phyloP scores from a whole-genome alignment of 148 eudicot species.

The Nyssa sinensis region DNA sequence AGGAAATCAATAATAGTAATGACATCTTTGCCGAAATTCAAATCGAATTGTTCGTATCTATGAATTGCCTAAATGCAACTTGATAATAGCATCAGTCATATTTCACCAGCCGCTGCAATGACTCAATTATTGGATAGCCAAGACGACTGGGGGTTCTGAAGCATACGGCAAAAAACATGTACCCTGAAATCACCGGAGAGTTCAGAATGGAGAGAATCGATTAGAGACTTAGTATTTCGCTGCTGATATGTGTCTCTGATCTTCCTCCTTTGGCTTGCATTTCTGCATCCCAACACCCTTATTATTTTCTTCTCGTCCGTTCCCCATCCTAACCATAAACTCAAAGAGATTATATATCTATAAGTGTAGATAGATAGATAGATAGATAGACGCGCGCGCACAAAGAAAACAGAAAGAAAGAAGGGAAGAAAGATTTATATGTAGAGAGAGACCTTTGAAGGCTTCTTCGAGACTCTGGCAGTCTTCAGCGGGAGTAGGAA shows the following conservation, averaged over 20 bases:
- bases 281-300: conserved; percentile 60
- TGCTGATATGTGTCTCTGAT: conserved; percentile 64
- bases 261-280: conserved; percentile 58
- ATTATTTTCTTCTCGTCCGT: conserved; percentile 64
- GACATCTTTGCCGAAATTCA: too few species aligned
- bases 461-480: conserved; percentile 50
- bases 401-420: not conserved
- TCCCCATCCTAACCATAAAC: conserved; percentile 48
- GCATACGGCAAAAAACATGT: conserved; percentile 4
- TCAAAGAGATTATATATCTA: not conserved
- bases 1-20: not conserved
- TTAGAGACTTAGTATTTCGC: conserved; percentile 52
- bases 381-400: too few species aligned
- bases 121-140: not conserved
- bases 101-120: not conserved
- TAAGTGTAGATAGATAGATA: not conserved
- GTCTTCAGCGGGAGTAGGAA: conserved; percentile 57
- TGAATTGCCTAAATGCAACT: not conserved
- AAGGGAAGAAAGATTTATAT: not conserved
- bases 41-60: not conserved
- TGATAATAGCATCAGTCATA: not conserved
- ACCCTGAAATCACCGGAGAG: conserved; percentile 75
- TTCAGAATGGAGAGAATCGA: conserved; percentile 52
- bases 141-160: not conserved
- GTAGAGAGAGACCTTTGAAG: conserved; percentile 33